Evolutionary conservation across 129 eudicot species (phyloP).

Genomic region (Deinandra increscens): DNA sequence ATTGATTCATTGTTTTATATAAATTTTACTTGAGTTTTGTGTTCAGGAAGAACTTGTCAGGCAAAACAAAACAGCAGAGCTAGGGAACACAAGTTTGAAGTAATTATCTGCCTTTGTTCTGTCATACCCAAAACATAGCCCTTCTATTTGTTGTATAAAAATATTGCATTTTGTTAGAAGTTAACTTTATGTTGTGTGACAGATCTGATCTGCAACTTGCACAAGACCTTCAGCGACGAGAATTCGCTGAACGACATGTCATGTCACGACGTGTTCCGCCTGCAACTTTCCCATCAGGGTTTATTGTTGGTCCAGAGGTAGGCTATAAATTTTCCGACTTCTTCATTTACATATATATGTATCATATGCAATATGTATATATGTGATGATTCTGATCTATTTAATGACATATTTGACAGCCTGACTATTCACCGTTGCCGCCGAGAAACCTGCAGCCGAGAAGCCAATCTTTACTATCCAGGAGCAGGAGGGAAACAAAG

Average conservation of each 20-base stretch:
- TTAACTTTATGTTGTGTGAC: constrained; percentile 26
- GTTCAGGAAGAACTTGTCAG: constrained; percentile 73
- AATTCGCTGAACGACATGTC: constrained; percentile 48
- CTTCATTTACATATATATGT: constrained; percentile 14
- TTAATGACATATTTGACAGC: constrained; percentile 12
- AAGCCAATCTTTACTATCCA: constrained; percentile 37
- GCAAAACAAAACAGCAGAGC: constrained; percentile 38
- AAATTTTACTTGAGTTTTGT: constrained; percentile 8
- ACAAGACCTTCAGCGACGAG: constrained; percentile 73
- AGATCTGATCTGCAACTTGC: constrained; percentile 85
- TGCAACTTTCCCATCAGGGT: constrained; percentile 45
- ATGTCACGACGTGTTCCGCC: constrained; percentile 31
- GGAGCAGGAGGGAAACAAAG: constrained; percentile 55
- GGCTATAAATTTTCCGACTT: constrained; percentile 1
- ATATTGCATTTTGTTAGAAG: background rate
- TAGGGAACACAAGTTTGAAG: constrained; percentile 51
- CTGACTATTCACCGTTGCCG: constrained; percentile 52
- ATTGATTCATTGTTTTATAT: background rate
- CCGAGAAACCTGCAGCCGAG: too few species aligned
- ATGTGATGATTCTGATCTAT: constrained; percentile 13
- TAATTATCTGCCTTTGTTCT: constrained; percentile 33
- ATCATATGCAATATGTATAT: background rate
- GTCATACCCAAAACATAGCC: constrained; percentile 13
- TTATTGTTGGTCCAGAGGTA: constrained; percentile 81
- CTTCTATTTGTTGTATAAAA: background rate